phyloP scores from a whole-genome alignment of 306 rosid genomes.

The Citrullus colocynthis region DNA sequence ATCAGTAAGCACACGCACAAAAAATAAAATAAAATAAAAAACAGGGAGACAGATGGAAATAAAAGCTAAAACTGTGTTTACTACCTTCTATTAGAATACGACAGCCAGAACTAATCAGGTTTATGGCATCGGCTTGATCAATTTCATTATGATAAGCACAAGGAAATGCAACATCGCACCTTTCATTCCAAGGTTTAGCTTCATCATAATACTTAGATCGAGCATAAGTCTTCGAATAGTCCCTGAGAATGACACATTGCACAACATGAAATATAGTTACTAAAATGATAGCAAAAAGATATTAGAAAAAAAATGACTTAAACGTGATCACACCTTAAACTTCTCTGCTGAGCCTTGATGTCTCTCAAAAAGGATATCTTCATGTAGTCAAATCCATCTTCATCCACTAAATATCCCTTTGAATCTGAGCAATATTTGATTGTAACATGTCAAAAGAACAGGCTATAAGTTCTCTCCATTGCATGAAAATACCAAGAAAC shows the following conservation, averaged over 20 bases:
- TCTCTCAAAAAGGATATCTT: constrained; percentile 83
- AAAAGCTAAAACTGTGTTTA: constrained; percentile 11
- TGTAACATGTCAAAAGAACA: background rate
- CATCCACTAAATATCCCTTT: constrained; percentile 90
- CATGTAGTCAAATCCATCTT: constrained; percentile 92
- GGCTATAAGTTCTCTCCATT: background rate
- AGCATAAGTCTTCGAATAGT: constrained; percentile 93
- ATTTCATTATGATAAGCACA: constrained; percentile 96
- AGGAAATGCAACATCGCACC: constrained; percentile 90
- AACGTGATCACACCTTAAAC: constrained; percentile 50
- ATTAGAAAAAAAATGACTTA: background rate
- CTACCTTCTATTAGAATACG: constrained; percentile 88
- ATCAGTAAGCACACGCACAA: background rate
- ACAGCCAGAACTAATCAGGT: constrained; percentile 83
- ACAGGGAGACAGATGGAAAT: background rate
- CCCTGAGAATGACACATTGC: constrained; percentile 41
- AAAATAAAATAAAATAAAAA: background rate
- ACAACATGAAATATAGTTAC: constrained; percentile 15
- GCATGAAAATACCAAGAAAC: background rate
- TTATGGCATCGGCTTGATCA: constrained; percentile 82
- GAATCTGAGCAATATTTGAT: constrained; percentile 49
- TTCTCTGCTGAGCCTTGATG: constrained; percentile 84
- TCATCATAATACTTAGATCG: constrained; percentile 94
- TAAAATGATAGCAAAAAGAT: constrained; percentile 7
- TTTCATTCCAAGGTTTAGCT: constrained; percentile 92